A percentile compares a stretch with the other conserved stretches of the same genome.
Evolutionary conservation across 495 filamentous ascomycete species (phyloP).

Genomic region (Glarea lozoyensis): DNA sequence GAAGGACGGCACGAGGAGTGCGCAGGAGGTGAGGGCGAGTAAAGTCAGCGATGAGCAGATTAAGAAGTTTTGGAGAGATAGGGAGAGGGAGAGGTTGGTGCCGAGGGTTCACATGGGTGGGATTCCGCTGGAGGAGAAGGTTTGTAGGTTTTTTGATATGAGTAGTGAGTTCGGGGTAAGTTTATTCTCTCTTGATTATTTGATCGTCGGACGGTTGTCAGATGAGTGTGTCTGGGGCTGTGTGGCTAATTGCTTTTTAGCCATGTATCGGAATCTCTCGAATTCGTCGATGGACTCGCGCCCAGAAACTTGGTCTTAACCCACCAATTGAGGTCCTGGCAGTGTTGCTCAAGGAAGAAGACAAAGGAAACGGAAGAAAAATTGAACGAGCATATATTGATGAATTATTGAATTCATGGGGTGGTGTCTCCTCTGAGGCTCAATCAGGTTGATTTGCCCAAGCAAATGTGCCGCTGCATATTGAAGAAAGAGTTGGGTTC

Average conservation of each 20-base stretch:
- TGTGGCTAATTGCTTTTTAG: too few species aligned
- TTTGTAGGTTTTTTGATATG: constrained; percentile 82
- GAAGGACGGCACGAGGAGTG: constrained; percentile 25
- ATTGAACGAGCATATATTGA: constrained; percentile 70
- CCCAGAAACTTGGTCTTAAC: constrained; percentile 64
- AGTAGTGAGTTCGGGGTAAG: constrained; percentile 82
- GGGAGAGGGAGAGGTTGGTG: constrained; percentile 51
- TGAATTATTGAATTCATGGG: constrained; percentile 54
- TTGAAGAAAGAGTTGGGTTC: too few species aligned
- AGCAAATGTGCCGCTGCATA: too few species aligned
- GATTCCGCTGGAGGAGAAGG: constrained; percentile 68
- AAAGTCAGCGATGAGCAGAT: constrained; percentile 56
- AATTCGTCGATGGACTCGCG: constrained; percentile 79
- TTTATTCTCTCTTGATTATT: constrained; percentile 20
- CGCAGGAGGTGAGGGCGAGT: constrained; percentile 38
- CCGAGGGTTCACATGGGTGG: constrained; percentile 63
- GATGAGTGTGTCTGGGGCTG: too few species aligned
- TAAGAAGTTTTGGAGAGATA: constrained; percentile 58
- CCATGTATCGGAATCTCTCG: constrained; percentile 83
- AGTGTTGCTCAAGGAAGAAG: constrained; percentile 65
- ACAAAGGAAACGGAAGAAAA: constrained; percentile 34
- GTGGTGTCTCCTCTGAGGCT: constrained; percentile 22
- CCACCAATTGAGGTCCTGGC: constrained; percentile 91
- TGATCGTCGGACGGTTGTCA: too few species aligned
- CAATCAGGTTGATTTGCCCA: too few species aligned